Percentiles rank a stretch among this genome's conserved stretches.
Conservation (phyloP, 1,284 basidiomycete genomes). For the Cutaneotrichosporon sp. region DNA sequence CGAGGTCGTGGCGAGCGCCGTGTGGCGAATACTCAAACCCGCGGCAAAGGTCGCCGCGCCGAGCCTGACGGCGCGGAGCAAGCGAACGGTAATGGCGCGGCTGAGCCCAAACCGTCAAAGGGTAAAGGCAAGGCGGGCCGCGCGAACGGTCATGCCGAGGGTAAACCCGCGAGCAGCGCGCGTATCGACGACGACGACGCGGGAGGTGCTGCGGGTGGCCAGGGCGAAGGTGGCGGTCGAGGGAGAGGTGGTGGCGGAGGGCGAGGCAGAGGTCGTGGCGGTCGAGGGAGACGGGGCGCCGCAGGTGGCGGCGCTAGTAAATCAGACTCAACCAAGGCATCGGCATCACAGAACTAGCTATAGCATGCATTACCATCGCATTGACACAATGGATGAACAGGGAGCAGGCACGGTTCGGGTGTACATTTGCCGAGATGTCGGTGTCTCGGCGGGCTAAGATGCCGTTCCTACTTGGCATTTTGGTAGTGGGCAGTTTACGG, state of each 20-base stretch:
- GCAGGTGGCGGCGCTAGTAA: neutral
- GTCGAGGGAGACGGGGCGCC: neutral
- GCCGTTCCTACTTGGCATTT: no score
- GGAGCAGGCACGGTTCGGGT: no score
- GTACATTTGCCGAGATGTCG: no score
- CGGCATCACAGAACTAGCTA: neutral
- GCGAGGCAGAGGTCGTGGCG: neutral
- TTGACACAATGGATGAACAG: neutral
- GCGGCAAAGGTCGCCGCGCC: neutral
- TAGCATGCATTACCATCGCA: neutral
- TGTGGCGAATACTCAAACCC: neutral
- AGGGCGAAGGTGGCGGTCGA: neutral
- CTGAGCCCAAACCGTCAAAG: neutral
- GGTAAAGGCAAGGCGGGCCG: neutral
- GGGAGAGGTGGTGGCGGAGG: neutral
- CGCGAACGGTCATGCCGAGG: no score
- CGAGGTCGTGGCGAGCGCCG: neutral
- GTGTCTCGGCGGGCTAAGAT: no score
- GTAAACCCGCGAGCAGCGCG: neutral
- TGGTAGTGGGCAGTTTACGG: no score
- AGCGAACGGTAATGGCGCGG: neutral
- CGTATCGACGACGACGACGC: slow-evolving; percentile 1
- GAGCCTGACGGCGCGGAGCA: no score
- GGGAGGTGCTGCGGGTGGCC: neutral
- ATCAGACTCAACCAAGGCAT: neutral